Percentiles rank a stretch among this genome's conserved stretches.
Evolutionary conservation across 148 eudicot genomes (phyloP).

Genomic region (Tetragonia tetragonoides): DNA sequence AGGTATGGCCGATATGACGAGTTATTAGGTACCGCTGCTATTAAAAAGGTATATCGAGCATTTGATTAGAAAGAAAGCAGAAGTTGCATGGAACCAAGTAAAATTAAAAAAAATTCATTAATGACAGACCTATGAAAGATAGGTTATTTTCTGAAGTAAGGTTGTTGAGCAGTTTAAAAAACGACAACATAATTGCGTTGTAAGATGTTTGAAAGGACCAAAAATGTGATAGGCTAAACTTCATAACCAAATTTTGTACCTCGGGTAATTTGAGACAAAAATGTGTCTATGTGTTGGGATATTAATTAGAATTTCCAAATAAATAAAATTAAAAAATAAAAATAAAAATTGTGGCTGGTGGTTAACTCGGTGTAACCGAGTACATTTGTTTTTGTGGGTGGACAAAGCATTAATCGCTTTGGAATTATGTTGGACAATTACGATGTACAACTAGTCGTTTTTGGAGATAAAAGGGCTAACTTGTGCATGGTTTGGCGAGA

Average conservation of each 20-base stretch:
- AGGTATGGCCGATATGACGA: conserved; percentile 71
- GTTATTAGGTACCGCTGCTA: conserved; percentile 64
- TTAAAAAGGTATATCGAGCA: conserved; percentile 72
- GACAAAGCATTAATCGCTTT: too few relatives aligned
- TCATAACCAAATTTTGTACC: conserved; percentile 76
- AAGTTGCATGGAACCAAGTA: conserved; percentile 88
- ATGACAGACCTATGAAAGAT: conserved; percentile 47
- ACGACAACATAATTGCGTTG: conserved; percentile 56
- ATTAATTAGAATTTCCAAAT: too few relatives aligned
- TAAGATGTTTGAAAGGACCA: conserved; percentile 54
- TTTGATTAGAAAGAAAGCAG: conserved; percentile 86
- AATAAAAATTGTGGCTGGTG: too few relatives aligned
- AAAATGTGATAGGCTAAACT: conserved; percentile 53
- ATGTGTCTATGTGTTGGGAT: conserved; percentile 65
- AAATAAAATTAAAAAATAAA: too few relatives aligned
- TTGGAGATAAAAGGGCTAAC: too few relatives aligned
- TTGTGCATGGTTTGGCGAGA: too few relatives aligned
- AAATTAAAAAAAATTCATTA: conserved; percentile 45
- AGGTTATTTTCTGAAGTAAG: conserved; percentile 62
- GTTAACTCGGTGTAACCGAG: too few relatives aligned
- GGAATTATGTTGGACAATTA: too few relatives aligned
- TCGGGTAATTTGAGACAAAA: conserved; percentile 71
- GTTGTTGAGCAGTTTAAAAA: conserved; percentile 48
- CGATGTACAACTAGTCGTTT: too few relatives aligned
- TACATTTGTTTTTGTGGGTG: too few relatives aligned